Evolutionary conservation across 2,329 filamentous ascomycete genomes (phyloP), one percentile per base, ranked within the genome.

Genomic region (Trichoderma guizhouense): DNA sequence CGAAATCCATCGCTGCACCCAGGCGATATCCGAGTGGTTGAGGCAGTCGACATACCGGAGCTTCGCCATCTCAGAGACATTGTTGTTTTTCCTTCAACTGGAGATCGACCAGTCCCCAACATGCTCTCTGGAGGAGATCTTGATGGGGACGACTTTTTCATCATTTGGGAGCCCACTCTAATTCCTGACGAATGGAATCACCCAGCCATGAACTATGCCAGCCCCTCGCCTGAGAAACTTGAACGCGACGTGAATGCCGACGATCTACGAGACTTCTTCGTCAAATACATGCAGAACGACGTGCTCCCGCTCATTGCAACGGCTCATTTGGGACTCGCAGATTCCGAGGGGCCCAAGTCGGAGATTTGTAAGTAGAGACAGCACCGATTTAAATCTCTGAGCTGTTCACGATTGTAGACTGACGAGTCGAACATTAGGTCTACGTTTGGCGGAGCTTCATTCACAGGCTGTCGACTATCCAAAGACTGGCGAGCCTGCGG

Each of bases 81-180:
- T 0, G 91, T 98, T 1, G 94, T 98, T 0, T 91, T 99, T 63
- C 93, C 96, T 0, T 89, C 93, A 43, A 91, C 85, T 0, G 95
- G 95, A 0, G 94, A 98, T 77, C 87, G 92, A 18, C 94, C 97
- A 74, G 83, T 99, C 26, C 90, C 95, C 1, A 94, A 92, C 77
- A 98, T 98, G 95, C 94, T 96, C 74, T 97, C 96, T 5, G 96
- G 96, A 2, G 96, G 96, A 0, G 96, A 99, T 78, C 86, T 99
- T 0, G 96, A 99, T 78, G 96, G 96, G 0, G 96, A 99, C 77
- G 96, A 99, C 78, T 99, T 94, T 79, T 91, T 98, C 70, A 90
- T 98, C 6, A 92, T 98, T 60, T 99, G 96, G 95, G 95, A 99
- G 75, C 79, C 86, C 26, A 87, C 88, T 15, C 83, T 99, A 7